These are phyloP conservation scores for Guadua angustifolia DNA, from an alignment of 176 grass and related monocot species.

Conservation along the genomic window DNA sequence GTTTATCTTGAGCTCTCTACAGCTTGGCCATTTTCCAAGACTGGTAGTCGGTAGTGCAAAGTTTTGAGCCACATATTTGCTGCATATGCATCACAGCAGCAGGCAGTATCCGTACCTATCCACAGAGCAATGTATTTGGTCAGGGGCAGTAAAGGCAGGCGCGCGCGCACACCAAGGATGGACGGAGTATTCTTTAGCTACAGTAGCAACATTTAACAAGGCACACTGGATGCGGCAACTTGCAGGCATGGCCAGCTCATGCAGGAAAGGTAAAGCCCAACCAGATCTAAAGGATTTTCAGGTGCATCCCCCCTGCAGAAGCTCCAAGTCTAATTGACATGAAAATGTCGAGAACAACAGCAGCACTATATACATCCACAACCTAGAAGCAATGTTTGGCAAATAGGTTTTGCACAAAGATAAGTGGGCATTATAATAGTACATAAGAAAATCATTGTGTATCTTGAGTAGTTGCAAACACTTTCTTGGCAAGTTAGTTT, in stretches of 20 bases:
- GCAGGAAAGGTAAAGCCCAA: not conserved
- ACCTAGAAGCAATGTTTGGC: conserved; percentile 3
- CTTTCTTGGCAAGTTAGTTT: not conserved
- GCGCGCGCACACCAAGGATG: not conserved
- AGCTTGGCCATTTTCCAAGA: not conserved
- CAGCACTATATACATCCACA: not conserved
- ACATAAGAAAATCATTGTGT: not conserved
- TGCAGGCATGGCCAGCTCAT: conserved; percentile 36
- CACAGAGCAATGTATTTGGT: conserved; percentile 5
- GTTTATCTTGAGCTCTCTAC: not conserved
- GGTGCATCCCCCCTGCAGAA: conserved; percentile 42
- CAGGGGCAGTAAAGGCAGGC: not conserved
- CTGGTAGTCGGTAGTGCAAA: not conserved
- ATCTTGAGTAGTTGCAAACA: not conserved
- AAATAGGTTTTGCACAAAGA: conserved; percentile 11
- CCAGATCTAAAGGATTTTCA: conserved; percentile 32
- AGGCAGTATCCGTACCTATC: not conserved
- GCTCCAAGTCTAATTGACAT: conserved; percentile 10
- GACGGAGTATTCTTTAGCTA: not conserved
- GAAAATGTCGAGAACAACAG: not conserved
- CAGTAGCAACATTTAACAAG: conserved; percentile 12
- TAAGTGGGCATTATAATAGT: not conserved
- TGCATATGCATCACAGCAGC: not conserved
- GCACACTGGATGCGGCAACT: conserved; percentile 22
- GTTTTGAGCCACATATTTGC: not conserved